Conservation (phyloP, 176 grass and related monocot species). For the Alloteropsis semialata region DNA sequence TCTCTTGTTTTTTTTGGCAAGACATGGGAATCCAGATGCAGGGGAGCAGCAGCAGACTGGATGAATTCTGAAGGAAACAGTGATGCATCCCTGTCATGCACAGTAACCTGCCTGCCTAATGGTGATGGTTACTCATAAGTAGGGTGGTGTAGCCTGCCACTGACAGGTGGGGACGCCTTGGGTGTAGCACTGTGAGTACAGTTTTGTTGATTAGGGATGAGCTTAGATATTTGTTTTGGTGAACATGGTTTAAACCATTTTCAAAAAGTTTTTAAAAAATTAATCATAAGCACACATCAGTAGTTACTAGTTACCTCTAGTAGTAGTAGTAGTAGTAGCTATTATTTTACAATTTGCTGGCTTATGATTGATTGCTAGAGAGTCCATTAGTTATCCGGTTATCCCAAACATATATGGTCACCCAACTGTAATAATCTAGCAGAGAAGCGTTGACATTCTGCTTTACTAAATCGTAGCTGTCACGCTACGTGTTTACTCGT, state of each 20-base stretch:
- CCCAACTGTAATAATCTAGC: constrained; percentile 32
- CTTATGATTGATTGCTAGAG: constrained; percentile 39
- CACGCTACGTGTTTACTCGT: constrained; percentile 22
- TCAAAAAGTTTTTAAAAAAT: not conserved
- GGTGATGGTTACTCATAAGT: not conserved
- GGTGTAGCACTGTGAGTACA: not conserved
- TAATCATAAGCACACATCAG: not conserved
- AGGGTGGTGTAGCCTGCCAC: not conserved
- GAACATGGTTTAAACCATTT: not conserved
- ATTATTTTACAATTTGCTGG: constrained; percentile 26
- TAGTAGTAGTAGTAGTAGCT: not conserved
- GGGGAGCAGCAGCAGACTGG: not conserved
- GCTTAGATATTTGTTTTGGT: not conserved
- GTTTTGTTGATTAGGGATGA: not conserved
- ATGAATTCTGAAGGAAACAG: not conserved
- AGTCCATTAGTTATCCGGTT: constrained; percentile 22
- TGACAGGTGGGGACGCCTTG: not conserved
- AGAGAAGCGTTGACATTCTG: constrained; percentile 2
- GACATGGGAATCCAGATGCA: constrained; percentile 18
- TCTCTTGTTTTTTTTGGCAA: not conserved
- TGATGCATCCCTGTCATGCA: not conserved
- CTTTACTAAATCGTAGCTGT: constrained; percentile 21
- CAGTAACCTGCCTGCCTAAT: not conserved
- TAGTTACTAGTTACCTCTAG: constrained; percentile 15
- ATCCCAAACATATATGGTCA: constrained; percentile 32